Base-by-base conservation (phyloP, 1,284 basidiomycete genomes). In the Lignosus rhinocerotis region DNA sequence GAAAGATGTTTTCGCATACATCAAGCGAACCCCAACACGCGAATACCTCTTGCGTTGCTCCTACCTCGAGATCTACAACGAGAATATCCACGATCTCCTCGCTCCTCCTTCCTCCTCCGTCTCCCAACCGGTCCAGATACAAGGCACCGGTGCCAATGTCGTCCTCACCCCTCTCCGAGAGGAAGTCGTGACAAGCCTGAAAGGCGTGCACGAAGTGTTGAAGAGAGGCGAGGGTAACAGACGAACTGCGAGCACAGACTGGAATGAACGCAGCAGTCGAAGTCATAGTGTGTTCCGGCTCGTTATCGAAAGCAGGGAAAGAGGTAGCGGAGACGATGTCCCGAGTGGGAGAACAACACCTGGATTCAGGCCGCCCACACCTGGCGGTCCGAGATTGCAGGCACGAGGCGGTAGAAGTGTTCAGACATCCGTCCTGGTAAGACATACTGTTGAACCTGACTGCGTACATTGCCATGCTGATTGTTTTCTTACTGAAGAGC, bases 61-160 rank as follows among this genome's bases (percentile, higher is more conserved):
- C 3, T 98, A 98, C 72, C 85, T 98, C 45, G 96, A 98, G 69
- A 94, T 98, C 53, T 98, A 98, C 78, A 99, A 99, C 74, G 96
- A 99, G 74, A 83, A 86, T 0, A 91, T 99, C 60, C 85, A 93
- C 62, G 95, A 96, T 69, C 77, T 95, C 3, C 84, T 96, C 31
- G 88, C 92, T 1, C 90, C 93, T 0, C 83, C 86, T 6, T 84
- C 84, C 16, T 83, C 81, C 2, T 80, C 81, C n/a, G 79, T 82
- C 16, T 69, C 71, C 1, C 83, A 84, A 56, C 84, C 84, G 2
- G 88, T 92, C 0, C 86, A 90, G 63, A 83, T 93, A 9, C 84
- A 90, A 60, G 88, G 87, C 14, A 75, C 73, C 7, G 84, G 85
- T 1, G 68, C 73, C 14, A 84, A 87, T 61, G 72, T 88, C 16